Conservation (phyloP, 805 yeast species). For the Nakazawaea ernobii region DNA sequence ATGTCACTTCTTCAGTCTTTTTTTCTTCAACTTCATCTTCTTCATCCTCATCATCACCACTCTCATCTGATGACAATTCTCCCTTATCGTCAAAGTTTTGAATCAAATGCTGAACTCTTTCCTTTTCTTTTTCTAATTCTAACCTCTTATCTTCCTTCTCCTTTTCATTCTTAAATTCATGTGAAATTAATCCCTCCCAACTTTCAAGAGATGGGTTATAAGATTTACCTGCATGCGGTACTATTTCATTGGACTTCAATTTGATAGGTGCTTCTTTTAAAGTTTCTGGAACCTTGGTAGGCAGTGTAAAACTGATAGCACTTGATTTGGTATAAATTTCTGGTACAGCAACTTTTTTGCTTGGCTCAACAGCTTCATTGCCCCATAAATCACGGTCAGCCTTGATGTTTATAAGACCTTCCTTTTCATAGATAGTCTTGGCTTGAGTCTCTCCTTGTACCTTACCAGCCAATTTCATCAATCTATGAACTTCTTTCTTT, state of each 20-base stretch:
- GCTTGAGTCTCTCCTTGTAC: conserved; percentile 47
- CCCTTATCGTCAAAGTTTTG: conserved; percentile 56
- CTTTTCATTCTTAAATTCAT: conserved; percentile 63
- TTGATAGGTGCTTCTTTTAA: conserved; percentile 44
- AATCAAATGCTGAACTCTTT: conserved; percentile 60
- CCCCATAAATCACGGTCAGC: conserved; percentile 70
- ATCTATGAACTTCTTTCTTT: conserved; percentile 53
- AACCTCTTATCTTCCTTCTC: conserved; percentile 59
- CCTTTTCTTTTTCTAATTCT: conserved; percentile 56
- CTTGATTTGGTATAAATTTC: conserved; percentile 27
- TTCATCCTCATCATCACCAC: conserved; percentile 32
- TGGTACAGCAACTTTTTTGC: conserved; percentile 27
- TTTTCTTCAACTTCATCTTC: conserved; percentile 31
- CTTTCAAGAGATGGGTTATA: conserved; percentile 83
- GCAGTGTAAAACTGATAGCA: conserved; percentile 39
- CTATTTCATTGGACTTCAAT: conserved; percentile 41
- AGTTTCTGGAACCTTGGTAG: conserved; percentile 52
- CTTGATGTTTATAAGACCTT: conserved; percentile 53
- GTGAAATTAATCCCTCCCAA: conserved; percentile 69
- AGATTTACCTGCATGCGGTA: conserved; percentile 85
- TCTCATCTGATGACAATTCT: conserved; percentile 32
- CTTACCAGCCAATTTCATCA: conserved; percentile 76
- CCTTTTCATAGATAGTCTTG: conserved; percentile 50
- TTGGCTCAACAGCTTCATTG: conserved; percentile 21
- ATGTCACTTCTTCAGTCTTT: conserved; percentile 22